Conservation (phyloP, 2,329 filamentous ascomycete genomes). For the Claviceps spartinae region DNA sequence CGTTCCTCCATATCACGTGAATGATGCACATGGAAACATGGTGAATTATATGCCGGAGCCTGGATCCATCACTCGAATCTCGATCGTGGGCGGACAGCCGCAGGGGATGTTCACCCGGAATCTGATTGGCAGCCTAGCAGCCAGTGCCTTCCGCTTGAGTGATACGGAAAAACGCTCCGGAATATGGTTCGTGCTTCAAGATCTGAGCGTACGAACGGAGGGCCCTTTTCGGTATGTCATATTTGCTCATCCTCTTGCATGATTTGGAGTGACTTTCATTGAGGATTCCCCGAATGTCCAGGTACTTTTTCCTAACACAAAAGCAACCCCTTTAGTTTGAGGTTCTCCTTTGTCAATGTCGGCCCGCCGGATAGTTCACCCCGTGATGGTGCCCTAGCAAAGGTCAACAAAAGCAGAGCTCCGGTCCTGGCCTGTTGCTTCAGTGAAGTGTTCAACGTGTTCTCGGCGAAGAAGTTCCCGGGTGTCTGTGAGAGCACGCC, state of each 20-base stretch:
- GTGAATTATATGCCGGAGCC: slow-evolving; percentile 18
- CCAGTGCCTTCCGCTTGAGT: slow-evolving; percentile 72
- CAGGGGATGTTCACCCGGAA: slow-evolving; percentile 89
- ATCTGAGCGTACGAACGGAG: slow-evolving; percentile 87
- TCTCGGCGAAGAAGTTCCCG: slow-evolving; percentile 94
- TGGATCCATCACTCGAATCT: slow-evolving; percentile 19
- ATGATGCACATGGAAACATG: slow-evolving; percentile 11
- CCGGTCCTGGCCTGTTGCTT: slow-evolving; percentile 77
- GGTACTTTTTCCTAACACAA: slow-evolving; percentile 8
- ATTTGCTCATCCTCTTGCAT: neutral
- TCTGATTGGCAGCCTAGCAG: slow-evolving; percentile 80
- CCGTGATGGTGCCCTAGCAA: slow-evolving; percentile 20
- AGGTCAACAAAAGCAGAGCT: slow-evolving; percentile 59
- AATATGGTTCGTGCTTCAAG: slow-evolving; percentile 94
- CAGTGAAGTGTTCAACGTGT: slow-evolving; percentile 84
- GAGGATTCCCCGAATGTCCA: neutral
- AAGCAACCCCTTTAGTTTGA: slow-evolving; percentile 19
- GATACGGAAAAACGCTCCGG: slow-evolving; percentile 71
- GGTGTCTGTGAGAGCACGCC: slow-evolving; percentile 90
- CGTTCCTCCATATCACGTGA: slow-evolving; percentile 15
- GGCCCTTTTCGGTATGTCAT: slow-evolving; percentile 65
- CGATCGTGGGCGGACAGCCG: slow-evolving; percentile 34
- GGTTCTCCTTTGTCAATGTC: slow-evolving; percentile 74
- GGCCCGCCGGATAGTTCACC: slow-evolving; percentile 34
- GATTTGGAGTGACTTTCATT: too few species aligned